Percentiles rank a stretch among this genome's conserved stretches.
phyloP scores from a whole-genome alignment of 2,329 filamentous ascomycete genomes.

The Seiridium cupressi region DNA sequence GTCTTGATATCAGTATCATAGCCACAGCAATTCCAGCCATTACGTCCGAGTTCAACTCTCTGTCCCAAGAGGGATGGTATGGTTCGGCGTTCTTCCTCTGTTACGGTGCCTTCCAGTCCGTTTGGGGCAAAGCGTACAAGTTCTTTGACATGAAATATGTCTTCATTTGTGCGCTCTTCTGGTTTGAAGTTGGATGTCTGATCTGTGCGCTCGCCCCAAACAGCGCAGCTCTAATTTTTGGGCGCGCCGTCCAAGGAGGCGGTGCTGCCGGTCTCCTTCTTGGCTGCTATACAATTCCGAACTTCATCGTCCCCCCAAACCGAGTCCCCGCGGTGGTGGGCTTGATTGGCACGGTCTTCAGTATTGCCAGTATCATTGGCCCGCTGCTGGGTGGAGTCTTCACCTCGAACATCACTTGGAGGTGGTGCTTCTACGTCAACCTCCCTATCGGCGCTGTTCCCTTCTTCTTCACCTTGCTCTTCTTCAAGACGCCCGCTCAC shows the following conservation, averaged over 20 bases:
- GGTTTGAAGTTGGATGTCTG: constrained; percentile 51
- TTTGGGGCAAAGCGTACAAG: constrained; percentile 37
- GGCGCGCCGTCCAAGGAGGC: background rate
- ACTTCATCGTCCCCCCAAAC: constrained; percentile 2
- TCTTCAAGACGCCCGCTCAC: constrained; percentile 17
- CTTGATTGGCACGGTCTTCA: constrained; percentile 33
- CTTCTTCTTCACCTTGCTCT: constrained; percentile 23
- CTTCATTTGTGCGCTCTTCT: constrained; percentile 26
- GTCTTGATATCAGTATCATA: constrained; percentile 2
- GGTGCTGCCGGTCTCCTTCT: background rate
- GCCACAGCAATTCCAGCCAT: constrained; percentile 10
- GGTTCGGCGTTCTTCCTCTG: constrained; percentile 35
- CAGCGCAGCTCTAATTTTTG: constrained; percentile 49
- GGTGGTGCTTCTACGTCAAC: constrained; percentile 40
- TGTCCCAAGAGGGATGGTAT: constrained; percentile 19
- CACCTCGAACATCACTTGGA: constrained; percentile 32
- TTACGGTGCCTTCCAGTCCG: constrained; percentile 35
- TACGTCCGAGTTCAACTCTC: constrained; percentile 7
- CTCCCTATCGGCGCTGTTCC: constrained; percentile 32
- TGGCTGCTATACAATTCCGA: background rate
- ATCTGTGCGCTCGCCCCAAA: constrained; percentile 50
- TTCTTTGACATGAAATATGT: constrained; percentile 33
- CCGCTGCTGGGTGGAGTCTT: constrained; percentile 37
- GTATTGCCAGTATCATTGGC: constrained; percentile 31
- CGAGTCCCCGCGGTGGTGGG: constrained; percentile 32